Base-by-base conservation (phyloP, 257 asterid species). In the Rubia yunnanensis region DNA sequence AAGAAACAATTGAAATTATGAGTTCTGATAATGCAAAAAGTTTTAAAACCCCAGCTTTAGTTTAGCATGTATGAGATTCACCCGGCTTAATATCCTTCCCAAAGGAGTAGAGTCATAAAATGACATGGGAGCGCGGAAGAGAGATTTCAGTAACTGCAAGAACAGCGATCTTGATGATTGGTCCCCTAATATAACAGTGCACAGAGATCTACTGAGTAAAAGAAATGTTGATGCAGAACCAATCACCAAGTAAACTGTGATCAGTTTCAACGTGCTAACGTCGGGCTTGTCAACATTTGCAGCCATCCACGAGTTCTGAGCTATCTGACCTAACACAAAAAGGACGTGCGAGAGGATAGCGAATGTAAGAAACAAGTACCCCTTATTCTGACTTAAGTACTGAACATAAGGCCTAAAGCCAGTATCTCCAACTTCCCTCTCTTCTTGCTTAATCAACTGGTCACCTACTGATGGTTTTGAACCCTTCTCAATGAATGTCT, bases 251-350 rank as follows among this genome's bases (percentile, higher is more conserved):
- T 94, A 92, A n/a, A 92, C 88, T n/a, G 74, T n/a, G 26, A 92
- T 92, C 74, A 92, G 71, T 63, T 78, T 81, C 83, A 89, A 69
- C 0, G 77, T 77, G 73, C 72, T 76, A 8, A 85, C 75, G 31
- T 73, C 35, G 22, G 83, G 82, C 76, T 83, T 76, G 50, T 92
- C 97, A 49, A 92, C 94, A 67, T 87, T 82, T 64, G 96, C 95
- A 31, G 99, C 99, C 99, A 92, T 89, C 99, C 99, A 89, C n/a
- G 88, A 75, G 71, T 88, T 92, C 58, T 92, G 99, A 44, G 71
- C 7, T 60, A 92, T 68, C 75, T 81, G 89, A 66, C 95, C 77
- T 22, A 80, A 62, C 55, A 78, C 83, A 71, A 86, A 88, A 22
- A 62, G 17, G 35, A 90, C 17, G 71, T 89, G 97, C 54, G 86